Base-by-base conservation (phyloP, 2,329 filamentous ascomycete species). In the Acarospora socialis region DNA sequence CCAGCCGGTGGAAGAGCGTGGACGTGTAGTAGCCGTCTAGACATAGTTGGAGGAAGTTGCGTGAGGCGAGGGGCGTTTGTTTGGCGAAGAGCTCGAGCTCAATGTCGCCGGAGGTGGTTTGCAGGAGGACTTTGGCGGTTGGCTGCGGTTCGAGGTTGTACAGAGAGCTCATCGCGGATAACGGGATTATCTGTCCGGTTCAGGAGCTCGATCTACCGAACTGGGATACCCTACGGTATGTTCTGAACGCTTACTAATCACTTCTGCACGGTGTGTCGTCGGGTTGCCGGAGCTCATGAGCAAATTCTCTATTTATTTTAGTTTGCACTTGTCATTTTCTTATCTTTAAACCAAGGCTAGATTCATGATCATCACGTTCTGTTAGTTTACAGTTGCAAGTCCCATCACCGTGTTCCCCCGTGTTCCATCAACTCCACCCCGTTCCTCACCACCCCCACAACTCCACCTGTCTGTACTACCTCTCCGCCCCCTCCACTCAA, bases 141-240 rank as follows among this genome's bases (percentile, higher is more conserved):
- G 90, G 83, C 50, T 87, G 83, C 32, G 90, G 87, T 57, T 94
- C 87, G 49, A 92, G 81, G 47, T 92, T 92, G 59, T 95, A 95
- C 36, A 86, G 77, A 26, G 81, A 67, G 35, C 83, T 87, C 87
- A 95, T 94, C 29, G n/a, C n/a, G n/a, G n/a, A n/a, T n/a, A n/a
- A 25, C 50, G 32, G 28, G 32, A 17, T 17, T 7, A 5, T 24
- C 8, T 10, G 16, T 22, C 13, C 8, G 16, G 15, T 12, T 17
- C 31, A 18, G n/a, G n/a, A n/a, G n/a, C n/a, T n/a, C n/a, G n/a
- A n/a, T n/a, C n/a, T n/a, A n/a, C n/a, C n/a, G n/a, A n/a, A n/a
- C n/a, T n/a, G n/a, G n/a, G n/a, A n/a, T n/a, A n/a, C n/a, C n/a
- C n/a, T n/a, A n/a, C n/a, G n/a, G n/a, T n/a, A n/a, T n/a, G n/a